Percentiles rank a stretch among this genome's conserved stretches.
Conservation (phyloP, 805 yeast species). For the Yarrowia sp. region DNA sequence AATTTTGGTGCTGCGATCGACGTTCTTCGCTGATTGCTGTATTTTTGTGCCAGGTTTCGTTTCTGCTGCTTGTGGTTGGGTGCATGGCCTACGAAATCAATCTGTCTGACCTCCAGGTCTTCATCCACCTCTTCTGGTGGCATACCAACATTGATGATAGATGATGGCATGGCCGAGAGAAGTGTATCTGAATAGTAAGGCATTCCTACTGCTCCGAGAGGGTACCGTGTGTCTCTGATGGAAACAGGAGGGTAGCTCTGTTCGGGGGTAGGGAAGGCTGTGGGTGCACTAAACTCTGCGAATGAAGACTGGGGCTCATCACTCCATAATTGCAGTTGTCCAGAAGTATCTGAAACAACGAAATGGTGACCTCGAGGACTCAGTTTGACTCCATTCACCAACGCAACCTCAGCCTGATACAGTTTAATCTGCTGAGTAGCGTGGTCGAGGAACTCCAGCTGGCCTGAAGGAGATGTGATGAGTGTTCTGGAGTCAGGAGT, state of each 20-base stretch:
- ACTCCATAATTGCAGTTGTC: constrained; percentile 73
- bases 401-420: constrained; percentile 68
- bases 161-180: constrained; percentile 58
- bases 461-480: constrained; percentile 82
- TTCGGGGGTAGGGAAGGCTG: constrained; percentile 60
- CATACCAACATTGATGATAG: constrained; percentile 68
- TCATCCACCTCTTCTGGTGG: constrained; percentile 63
- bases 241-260: constrained; percentile 43
- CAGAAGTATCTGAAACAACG: constrained; percentile 69
- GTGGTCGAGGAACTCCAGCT: constrained; percentile 83
- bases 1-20: constrained; percentile 56
- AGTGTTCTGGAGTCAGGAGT: constrained; percentile 88
- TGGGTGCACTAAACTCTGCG: constrained; percentile 54
- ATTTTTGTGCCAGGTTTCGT: constrained; percentile 55
- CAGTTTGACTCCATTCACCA: constrained; percentile 60
- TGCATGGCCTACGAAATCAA: constrained; percentile 54
- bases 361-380: constrained; percentile 79
- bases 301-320: constrained; percentile 56
- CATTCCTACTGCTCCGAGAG: constrained; percentile 79
- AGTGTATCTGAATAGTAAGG: constrained; percentile 83
- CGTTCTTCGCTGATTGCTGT: constrained; percentile 46
- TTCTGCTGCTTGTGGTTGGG: constrained; percentile 66
- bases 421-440: constrained; percentile 65
- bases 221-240: constrained; percentile 56
- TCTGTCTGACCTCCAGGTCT: constrained; percentile 52